Evolutionary conservation across 176 grass and related monocot genomes (phyloP), one percentile per base, ranked within the genome.

Genomic region (Panicum miliaceum): DNA sequence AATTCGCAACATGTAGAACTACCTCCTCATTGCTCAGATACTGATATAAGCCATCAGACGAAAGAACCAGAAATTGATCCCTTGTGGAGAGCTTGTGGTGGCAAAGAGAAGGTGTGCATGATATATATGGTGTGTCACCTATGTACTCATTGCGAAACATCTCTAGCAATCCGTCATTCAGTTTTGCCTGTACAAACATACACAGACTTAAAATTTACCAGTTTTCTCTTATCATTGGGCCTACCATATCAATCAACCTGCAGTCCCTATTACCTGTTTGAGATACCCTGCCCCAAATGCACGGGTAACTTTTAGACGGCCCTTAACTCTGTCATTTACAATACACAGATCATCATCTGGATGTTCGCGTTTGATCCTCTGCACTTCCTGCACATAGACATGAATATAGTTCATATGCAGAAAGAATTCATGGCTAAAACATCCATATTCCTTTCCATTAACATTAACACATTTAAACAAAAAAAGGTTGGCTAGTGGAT

Each of bases 271-370:
- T 92, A 97, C 92, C 95, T 97, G 90, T 80, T 97, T 97, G 84
- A 97, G 92, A 82, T 92, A 97, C 47, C 92, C 95, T 62, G 90
- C 95, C 63, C 92, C 95, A 91, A 97, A 97, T 29, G 95, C 95
- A 29, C 92, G 86, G 35, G 95, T 97, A 75, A 97, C 95, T 70
- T 94, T 94, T 81, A 97, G 77, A 75, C 90, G 90, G 0, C 95
- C 92, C 70, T 97, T 97, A 23, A 97, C 95, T 91, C 95, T 92
- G 23, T 88, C 95, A 90, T 97, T 97, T 26, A 90, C 81, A 84
- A 97, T 92, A 86, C 92, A 94, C 38, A 88, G 88, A 78, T 91
- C 68, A 80, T 97, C 95, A 91, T 93, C 88, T 23, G 90, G 92
- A 88, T 97, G 95, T 42, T 97, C 95, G 29, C 27, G 70, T 79